Evolutionary conservation across 2,329 filamentous ascomycete genomes (phyloP).

Genomic region (Nemania sp.): DNA sequence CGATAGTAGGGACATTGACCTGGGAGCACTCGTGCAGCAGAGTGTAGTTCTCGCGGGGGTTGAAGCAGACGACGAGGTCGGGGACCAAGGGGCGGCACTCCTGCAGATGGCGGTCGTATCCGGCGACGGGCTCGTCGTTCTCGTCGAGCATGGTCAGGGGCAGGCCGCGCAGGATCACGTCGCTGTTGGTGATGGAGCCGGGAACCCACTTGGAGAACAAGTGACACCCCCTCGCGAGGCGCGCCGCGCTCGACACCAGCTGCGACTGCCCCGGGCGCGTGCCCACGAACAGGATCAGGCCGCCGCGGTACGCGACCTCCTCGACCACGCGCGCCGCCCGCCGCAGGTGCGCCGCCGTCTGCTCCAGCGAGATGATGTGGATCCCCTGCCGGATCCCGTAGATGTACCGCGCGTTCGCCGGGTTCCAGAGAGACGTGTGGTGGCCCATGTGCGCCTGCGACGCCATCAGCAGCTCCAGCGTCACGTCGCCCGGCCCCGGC

Average conservation of each 20-base stretch:
- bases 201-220: slow-evolving; percentile 93
- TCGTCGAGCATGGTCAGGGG: slow-evolving; percentile 76
- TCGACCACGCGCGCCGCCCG: slow-evolving; percentile 90
- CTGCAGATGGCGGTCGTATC: slow-evolving; percentile 67
- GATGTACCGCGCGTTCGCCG: slow-evolving; percentile 90
- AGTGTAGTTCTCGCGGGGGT: slow-evolving; percentile 89
- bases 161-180: slow-evolving; percentile 78
- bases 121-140: slow-evolving; percentile 61
- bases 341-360: slow-evolving; percentile 85
- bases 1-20: slow-evolving; percentile 89
- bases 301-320: slow-evolving; percentile 79
- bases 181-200: slow-evolving; percentile 87
- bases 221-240: slow-evolving; percentile 78
- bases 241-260: slow-evolving; percentile 78
- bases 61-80: slow-evolving; percentile 89
- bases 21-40: slow-evolving; percentile 88
- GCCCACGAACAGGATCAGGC: slow-evolving; percentile 87
- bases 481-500: slow-evolving; percentile 76
- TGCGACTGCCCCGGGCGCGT: slow-evolving; percentile 81
- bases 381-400: slow-evolving; percentile 85
- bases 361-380: slow-evolving; percentile 91
- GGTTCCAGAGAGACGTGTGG: slow-evolving; percentile 90
- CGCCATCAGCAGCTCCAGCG: slow-evolving; percentile 87
- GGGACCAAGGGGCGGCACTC: slow-evolving; percentile 72
- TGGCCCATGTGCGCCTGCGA: slow-evolving; percentile 90